Evolutionary conservation across 2,329 filamentous ascomycete species (phyloP).

Genomic region (Aspergillus proliferans): DNA sequence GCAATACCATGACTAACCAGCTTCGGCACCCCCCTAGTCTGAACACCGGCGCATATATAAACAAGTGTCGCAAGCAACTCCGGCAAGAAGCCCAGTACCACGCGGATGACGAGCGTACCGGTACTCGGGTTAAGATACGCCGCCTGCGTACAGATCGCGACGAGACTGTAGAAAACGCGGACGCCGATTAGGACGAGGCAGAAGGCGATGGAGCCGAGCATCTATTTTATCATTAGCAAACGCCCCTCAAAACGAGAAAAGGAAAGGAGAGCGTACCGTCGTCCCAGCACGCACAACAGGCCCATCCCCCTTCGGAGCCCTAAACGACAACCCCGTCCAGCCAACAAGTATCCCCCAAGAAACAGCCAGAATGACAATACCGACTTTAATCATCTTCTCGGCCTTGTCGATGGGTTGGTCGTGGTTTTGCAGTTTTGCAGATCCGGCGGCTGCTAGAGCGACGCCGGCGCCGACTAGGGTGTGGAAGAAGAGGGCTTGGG

Average conservation of each 20-base stretch:
- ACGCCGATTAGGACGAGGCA: constrained; percentile 18
- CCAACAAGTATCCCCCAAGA: constrained; percentile 9
- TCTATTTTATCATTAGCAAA: neutral
- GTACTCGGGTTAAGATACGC: constrained; percentile 13
- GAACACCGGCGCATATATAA: constrained; percentile 16
- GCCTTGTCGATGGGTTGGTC: constrained; percentile 6
- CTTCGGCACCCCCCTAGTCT: constrained; percentile 10
- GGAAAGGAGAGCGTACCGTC: neutral
- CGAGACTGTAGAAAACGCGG: constrained; percentile 19
- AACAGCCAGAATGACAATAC: constrained; percentile 8
- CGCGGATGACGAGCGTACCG: constrained; percentile 14
- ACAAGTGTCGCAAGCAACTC: constrained; percentile 16
- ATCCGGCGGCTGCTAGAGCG: constrained; percentile 10
- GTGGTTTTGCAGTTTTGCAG: constrained; percentile 6
- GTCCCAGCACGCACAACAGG: neutral
- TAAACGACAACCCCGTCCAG: constrained; percentile 6
- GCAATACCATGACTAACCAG: neutral
- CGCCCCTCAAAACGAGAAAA: neutral
- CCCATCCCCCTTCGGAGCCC: neutral
- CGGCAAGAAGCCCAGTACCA: constrained; percentile 21
- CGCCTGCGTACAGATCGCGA: constrained; percentile 15
- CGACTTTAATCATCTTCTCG: constrained; percentile 7
- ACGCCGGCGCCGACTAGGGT: constrained; percentile 11
- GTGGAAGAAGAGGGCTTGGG: constrained; percentile 7
- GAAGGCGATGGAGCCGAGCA: constrained; percentile 8